A percentile compares a stretch with the other conserved stretches of the same genome.
Conservation (phyloP, 2,329 filamentous ascomycete species). For the Nigrospora oryzae region DNA sequence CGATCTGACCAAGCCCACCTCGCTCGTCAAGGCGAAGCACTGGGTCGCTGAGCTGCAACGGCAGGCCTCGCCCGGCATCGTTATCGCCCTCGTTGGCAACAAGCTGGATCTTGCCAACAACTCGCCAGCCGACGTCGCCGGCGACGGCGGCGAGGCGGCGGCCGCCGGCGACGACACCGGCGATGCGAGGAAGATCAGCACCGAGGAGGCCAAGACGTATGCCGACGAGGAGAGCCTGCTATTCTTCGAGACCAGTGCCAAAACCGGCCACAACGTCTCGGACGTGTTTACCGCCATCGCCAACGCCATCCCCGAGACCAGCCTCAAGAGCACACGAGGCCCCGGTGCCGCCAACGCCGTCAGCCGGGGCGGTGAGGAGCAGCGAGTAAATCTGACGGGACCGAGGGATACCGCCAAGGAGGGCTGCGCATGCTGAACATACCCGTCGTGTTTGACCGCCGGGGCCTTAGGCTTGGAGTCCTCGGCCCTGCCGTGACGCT, state of each 20-base stretch:
- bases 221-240: conserved; percentile 89
- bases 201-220: conserved; percentile 85
- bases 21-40: conserved; percentile 93
- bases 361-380: conserved; percentile 55
- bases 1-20: conserved; percentile 94
- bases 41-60: conserved; percentile 97
- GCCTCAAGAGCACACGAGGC: conserved; percentile 81
- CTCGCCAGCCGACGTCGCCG: neutral
- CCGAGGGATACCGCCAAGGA: conserved; percentile 75
- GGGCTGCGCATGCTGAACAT: conserved; percentile 72
- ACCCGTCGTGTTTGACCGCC: no score
- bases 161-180: conserved; percentile 48
- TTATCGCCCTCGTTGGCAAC: conserved; percentile 95
- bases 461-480: no score
- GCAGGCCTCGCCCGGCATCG: conserved; percentile 91
- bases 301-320: conserved; percentile 95
- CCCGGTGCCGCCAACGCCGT: conserved; percentile 50
- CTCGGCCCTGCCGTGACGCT: neutral
- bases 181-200: conserved; percentile 80
- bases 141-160: conserved; percentile 34
- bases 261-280: conserved; percentile 88
- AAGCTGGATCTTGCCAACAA: conserved; percentile 82
- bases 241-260: conserved; percentile 97
- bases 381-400: conserved; percentile 75
- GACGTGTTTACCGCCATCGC: conserved; percentile 98